Base-by-base conservation (phyloP, 495 filamentous ascomycete genomes). In the Aspergillus kassunensis region DNA sequence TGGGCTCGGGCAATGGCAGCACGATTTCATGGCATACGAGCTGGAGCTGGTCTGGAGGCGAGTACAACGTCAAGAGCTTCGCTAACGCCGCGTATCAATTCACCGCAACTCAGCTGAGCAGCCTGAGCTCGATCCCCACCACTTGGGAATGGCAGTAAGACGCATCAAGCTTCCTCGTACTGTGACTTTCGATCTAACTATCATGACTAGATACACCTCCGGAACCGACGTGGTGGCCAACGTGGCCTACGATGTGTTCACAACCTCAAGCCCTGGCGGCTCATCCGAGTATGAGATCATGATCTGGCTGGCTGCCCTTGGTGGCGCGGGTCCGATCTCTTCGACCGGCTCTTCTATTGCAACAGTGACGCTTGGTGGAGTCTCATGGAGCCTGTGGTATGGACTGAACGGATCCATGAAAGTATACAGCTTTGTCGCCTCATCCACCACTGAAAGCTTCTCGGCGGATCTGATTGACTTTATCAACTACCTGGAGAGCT, bases 191-290 rank as follows among this genome's bases (percentile, higher is more conserved):
- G 7, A 15, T 9, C 31, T 49, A 25, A 55, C 39, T 31, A 16
- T 36, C 21, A 5, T 40, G 5, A n/a, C 55, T 40, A 82, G 80
- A 53, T 84, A 85, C 67, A 73, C 76, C 67, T 73, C 76, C 1
- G 80, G 76, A 30, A 74, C 60, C 37, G 56, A 59, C 45, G 65
- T 83, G 34, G 75, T 83, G n/a, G 80, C 80, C 19, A 72, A 87
- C 57, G 83, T 87, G 18, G 68, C 82, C 19, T 87, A 87, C 61
- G 84, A 87, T 59, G 66, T 86, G 52, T 88, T 85, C 69, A 74
- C 77, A 34, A 70, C 71, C 15, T 69, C 75, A 19, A 72, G 70
- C 16, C 57, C 77, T 9, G 60, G 60, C 44, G 73, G 73, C 19
- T 59, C 59, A 30, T 64, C 71, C 24, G 71, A 81, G 58, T 86